phyloP scores from a whole-genome alignment of 2,329 filamentous ascomycete species.

The Xylariaceae sp. region DNA sequence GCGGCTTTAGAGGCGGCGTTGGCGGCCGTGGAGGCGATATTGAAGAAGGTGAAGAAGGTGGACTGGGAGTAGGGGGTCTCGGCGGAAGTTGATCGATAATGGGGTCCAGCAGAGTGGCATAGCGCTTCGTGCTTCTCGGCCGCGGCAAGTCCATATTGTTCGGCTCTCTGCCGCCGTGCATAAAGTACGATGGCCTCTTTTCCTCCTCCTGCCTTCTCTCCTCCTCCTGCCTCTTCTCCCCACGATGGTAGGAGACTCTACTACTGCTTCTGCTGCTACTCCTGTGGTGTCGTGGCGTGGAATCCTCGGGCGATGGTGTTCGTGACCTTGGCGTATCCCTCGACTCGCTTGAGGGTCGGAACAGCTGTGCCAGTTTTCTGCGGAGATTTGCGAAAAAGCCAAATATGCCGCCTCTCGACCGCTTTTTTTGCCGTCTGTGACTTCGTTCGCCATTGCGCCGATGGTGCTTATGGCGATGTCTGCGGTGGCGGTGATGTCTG shows the following conservation, averaged over 20 bases:
- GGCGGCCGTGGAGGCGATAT: not conserved
- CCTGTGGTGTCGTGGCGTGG: not conserved
- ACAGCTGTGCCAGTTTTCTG: slow-evolving; percentile 9
- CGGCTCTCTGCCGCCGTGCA: slow-evolving; percentile 13
- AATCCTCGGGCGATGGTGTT: not conserved
- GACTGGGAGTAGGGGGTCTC: not conserved
- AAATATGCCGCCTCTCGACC: slow-evolving; percentile 2
- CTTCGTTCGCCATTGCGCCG: slow-evolving; percentile 8
- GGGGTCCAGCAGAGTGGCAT: slow-evolving; percentile 2
- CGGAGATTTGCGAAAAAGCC: slow-evolving; percentile 16
- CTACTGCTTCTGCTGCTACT: not conserved
- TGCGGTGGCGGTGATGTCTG: not conserved
- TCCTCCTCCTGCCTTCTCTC: not conserved
- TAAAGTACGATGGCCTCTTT: slow-evolving; percentile 7
- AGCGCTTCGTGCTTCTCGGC: not conserved
- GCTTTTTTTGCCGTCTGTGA: slow-evolving; percentile 12
- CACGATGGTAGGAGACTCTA: not conserved
- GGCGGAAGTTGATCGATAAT: not conserved
- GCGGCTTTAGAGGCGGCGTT: not conserved
- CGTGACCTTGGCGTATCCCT: not conserved
- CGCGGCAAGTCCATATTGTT: not conserved
- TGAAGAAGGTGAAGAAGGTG: too few species aligned
- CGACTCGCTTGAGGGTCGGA: slow-evolving; percentile 1
- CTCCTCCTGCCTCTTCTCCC: not conserved
- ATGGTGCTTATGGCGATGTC: slow-evolving; percentile 9